Conservation (phyloP, 2,329 filamentous ascomycete genomes). For the Alternaria infectoria region DNA sequence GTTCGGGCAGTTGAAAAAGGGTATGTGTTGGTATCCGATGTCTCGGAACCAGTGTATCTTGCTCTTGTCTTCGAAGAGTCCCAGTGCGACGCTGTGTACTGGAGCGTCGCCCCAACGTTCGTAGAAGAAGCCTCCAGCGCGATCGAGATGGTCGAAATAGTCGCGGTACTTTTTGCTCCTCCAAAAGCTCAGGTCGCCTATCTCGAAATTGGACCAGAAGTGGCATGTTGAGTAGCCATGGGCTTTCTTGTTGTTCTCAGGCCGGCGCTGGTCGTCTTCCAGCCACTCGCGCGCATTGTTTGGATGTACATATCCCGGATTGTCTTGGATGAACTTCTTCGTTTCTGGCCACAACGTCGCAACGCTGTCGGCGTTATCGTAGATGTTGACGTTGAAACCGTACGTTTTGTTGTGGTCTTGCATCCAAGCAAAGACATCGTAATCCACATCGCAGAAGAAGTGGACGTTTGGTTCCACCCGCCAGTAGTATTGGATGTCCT, state of each 20-base stretch:
- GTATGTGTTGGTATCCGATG: slow-evolving; percentile 97
- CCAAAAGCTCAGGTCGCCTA: slow-evolving; percentile 93
- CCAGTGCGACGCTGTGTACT: slow-evolving; percentile 91
- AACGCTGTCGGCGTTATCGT: slow-evolving; percentile 87
- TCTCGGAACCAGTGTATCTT: slow-evolving; percentile 99
- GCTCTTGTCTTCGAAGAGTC: slow-evolving; percentile 86
- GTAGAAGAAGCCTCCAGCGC: slow-evolving; percentile 96
- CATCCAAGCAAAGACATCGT: slow-evolving; percentile 98
- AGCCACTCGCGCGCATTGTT: slow-evolving; percentile 91
- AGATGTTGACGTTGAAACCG: slow-evolving; percentile 97
- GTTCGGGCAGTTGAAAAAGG: slow-evolving; percentile 98
- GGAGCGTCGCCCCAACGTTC: slow-evolving; percentile 98
- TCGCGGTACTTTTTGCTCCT: slow-evolving; percentile 87
- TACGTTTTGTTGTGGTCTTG: slow-evolving; percentile 98
- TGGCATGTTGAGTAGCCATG: slow-evolving; percentile 98
- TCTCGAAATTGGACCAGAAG: slow-evolving; percentile 99
- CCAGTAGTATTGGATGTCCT: slow-evolving; percentile 91
- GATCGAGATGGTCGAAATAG: slow-evolving; percentile 94
- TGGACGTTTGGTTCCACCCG: slow-evolving; percentile 97
- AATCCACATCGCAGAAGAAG: slow-evolving; percentile 99
- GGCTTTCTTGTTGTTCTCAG: slow-evolving; percentile 78
- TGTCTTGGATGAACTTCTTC: slow-evolving; percentile 82
- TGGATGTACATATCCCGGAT: slow-evolving; percentile 78
- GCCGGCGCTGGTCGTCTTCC: slow-evolving; percentile 76
- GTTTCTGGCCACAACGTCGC: slow-evolving; percentile 95